These are phyloP conservation scores for Calonectria pseudoturangicola DNA, from an alignment of 2,329 filamentous ascomycete genomes.

Conservation along the genomic window DNA sequence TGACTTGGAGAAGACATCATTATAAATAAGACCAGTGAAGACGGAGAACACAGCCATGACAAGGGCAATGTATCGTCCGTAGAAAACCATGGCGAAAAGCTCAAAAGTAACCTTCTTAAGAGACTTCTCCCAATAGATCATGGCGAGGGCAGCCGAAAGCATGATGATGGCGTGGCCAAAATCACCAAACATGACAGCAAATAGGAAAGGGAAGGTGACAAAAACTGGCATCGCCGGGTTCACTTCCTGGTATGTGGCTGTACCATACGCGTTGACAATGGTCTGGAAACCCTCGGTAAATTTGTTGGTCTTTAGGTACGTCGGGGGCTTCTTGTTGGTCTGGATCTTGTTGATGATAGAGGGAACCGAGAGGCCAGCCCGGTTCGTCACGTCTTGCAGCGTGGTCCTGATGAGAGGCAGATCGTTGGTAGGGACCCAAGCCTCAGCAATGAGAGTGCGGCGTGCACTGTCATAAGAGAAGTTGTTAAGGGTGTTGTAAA, in stretches of 20 bases:
- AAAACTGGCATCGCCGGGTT: conserved; percentile 97
- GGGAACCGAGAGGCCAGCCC: conserved; percentile 95
- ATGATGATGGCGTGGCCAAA: conserved; percentile 95
- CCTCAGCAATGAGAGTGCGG: conserved; percentile 97
- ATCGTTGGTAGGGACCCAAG: conserved; percentile 96
- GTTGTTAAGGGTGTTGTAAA: conserved; percentile 95
- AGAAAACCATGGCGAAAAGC: conserved; percentile 98
- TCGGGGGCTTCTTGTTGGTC: conserved; percentile 97
- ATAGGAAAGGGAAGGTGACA: conserved; percentile 99
- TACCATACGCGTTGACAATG: conserved; percentile 98
- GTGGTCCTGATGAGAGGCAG: conserved; percentile 93
- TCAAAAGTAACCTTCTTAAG: conserved; percentile 95
- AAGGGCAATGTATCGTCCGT: conserved; percentile 97
- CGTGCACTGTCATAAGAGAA: conserved; percentile 98
- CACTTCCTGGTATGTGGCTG: conserved; percentile 96
- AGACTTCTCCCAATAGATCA: conserved; percentile 98
- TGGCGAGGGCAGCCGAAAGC: conserved; percentile 86
- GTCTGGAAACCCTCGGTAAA: conserved; percentile 99
- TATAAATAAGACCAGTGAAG: conserved; percentile 98
- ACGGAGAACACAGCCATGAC: conserved; percentile 99
- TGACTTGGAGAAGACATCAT: conserved; percentile 96
- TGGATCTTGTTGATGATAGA: conserved; percentile 99
- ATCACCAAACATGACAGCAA: conserved; percentile 99
- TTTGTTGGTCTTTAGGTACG: conserved; percentile 98
- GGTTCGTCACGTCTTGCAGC: conserved; percentile 96